phyloP scores from a whole-genome alignment of 305 asterid species.

The Petunia hybrid region DNA sequence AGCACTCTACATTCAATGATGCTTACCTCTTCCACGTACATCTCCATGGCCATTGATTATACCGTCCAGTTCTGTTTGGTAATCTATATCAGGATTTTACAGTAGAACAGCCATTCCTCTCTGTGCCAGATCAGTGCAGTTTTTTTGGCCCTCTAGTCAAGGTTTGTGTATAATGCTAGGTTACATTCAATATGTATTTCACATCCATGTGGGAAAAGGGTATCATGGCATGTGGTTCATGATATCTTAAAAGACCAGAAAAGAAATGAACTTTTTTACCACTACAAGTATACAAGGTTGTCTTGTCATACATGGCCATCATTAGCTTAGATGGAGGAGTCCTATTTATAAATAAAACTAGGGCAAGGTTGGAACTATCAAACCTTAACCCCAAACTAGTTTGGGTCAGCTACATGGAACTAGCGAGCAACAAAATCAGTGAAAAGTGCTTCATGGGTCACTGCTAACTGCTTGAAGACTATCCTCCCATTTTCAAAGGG shows the following conservation, averaged over 20 bases:
- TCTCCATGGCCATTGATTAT: background rate
- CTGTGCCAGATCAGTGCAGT: background rate
- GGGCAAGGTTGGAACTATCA: background rate
- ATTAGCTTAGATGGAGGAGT: background rate
- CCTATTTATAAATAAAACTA: background rate
- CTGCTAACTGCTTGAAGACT: background rate
- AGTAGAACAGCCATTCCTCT: background rate
- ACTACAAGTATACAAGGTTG: background rate
- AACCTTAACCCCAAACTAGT: constrained; percentile 2
- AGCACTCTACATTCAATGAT: background rate
- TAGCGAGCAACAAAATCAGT: background rate
- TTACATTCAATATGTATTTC: background rate
- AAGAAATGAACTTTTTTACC: background rate
- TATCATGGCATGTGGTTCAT: background rate
- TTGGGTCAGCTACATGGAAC: background rate
- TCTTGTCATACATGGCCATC: background rate
- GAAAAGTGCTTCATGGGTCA: constrained; percentile 7
- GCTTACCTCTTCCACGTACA: background rate
- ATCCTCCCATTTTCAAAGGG: background rate
- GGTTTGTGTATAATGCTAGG: background rate
- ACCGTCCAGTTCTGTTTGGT: background rate
- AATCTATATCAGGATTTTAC: background rate
- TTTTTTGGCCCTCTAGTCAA: background rate
- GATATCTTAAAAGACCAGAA: background rate
- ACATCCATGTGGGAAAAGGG: background rate